These are phyloP conservation scores for Ogataea polymorpha DNA, from an alignment of 805 yeast species.

Conservation along the genomic window DNA sequence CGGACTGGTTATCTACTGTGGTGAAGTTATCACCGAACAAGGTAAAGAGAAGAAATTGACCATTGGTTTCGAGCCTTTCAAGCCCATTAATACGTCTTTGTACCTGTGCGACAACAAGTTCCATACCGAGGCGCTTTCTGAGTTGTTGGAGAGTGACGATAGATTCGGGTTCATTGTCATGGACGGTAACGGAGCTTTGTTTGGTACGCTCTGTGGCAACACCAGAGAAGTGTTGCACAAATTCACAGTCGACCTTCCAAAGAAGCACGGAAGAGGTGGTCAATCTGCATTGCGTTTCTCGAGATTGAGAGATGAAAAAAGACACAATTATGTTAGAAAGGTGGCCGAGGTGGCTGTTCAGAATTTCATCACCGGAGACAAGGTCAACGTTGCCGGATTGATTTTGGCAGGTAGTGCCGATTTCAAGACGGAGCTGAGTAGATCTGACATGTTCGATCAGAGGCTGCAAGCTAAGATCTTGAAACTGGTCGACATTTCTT, in stretches of 20 bases:
- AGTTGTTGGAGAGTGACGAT: conserved; percentile 91
- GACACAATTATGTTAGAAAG: conserved; percentile 97
- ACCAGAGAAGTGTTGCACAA: conserved; percentile 95
- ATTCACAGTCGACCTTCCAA: conserved; percentile 95
- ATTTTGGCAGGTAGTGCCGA: conserved; percentile 99
- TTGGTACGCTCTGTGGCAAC: conserved; percentile 94
- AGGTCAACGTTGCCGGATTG: conserved; percentile 89
- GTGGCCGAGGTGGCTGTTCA: conserved; percentile 98
- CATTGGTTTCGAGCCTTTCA: conserved; percentile 97
- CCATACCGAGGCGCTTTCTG: conserved; percentile 95
- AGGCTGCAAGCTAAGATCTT: conserved; percentile 86
- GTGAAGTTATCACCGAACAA: conserved; percentile 95
- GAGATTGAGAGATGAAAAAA: conserved; percentile 97
- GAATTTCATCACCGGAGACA: conserved; percentile 91
- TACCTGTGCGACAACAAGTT: conserved; percentile 97
- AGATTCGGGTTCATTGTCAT: conserved; percentile 95
- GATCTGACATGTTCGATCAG: conserved; percentile 88
- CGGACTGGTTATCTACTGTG: conserved; percentile 96
- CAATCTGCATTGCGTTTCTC: conserved; percentile 99
- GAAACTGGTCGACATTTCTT: conserved; percentile 93
- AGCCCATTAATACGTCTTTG: conserved; percentile 95
- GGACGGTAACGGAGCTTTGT: conserved; percentile 99
- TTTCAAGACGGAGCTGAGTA: conserved; percentile 90
- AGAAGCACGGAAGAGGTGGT: conserved; percentile 99
- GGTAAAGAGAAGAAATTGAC: conserved; percentile 97